Evolutionary conservation across 306 rosid species (phyloP).

Genomic region (Sicyos edulis): DNA sequence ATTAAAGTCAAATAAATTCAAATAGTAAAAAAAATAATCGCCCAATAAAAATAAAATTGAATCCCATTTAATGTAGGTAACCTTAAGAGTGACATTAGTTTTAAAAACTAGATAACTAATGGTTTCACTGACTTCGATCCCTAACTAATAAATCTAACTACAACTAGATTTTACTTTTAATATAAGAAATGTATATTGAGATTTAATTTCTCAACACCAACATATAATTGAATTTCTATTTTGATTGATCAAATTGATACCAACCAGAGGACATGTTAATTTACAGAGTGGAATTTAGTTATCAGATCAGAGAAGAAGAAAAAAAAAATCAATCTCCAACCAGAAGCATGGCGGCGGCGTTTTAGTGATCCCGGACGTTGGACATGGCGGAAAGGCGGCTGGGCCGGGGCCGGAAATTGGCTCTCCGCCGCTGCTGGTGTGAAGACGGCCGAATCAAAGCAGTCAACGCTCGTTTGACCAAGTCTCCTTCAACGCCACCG

Average conservation of each 20-base stretch:
- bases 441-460: constrained; percentile 85
- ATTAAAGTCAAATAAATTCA: no score
- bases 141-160: background rate
- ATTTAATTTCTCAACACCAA: background rate
- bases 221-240: background rate
- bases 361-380: no score
- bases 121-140: no score
- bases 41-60: no score
- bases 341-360: background rate
- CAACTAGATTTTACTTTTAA: background rate
- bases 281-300: background rate
- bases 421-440: constrained; percentile 67
- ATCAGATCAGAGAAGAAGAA: background rate
- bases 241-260: background rate
- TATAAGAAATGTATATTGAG: background rate
- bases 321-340: background rate
- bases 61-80: no score
- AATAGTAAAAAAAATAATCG: no score
- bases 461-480: constrained; percentile 78
- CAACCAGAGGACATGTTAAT: background rate
- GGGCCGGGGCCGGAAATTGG: constrained; percentile 52
- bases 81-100: no score
- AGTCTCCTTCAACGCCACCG: constrained; percentile 91
- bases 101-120: no score
- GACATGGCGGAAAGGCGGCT: constrained; percentile 71